Evolutionary conservation across 164 flowering plant species (phyloP), one percentile per base, ranked within the genome.

Genomic region (Stephania yunnanensis): DNA sequence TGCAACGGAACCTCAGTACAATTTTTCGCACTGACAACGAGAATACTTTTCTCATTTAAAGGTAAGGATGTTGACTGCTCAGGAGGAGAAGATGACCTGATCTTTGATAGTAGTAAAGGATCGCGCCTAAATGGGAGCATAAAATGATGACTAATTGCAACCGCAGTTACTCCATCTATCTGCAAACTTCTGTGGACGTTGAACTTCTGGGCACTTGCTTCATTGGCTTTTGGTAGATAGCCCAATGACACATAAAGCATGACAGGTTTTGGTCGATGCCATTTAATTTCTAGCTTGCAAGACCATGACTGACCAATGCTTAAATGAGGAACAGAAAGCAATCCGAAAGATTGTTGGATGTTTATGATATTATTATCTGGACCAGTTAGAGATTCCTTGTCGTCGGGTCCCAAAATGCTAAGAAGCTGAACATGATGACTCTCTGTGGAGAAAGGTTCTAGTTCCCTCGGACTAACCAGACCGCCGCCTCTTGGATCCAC

Each of bases 401-500:
- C 85, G 66, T 81, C 87, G 20, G 88, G 76, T 69, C 85, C 87
- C 71, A 83, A 83, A 76, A 94, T 76, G 50, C 94, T 87, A 44
- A 91, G 82, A 77, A 94, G 95, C 74, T 94, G 97, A 50, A 96
- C 99, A 79, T 94, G 94, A 81, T 88, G 92, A 81, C 82, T 84
- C 30, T 92, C 98, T 30, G 82, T 58, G 11, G 94, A 83, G 61
- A 78, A 83, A 5, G 96, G 81, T 73, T 93, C 98, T 4, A 81
- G 70, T 69, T 92, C 97, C 83, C 96, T 89, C 46, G 98, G 99
- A 85, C 97, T 96, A 63, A 88, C 86, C 82, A 94, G 78, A 46
- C 92, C 93, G 68, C 91, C 96, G 48, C 97, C 98, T 83, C 82
- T 88, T 22, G 89, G 87, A 83, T 96, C 99, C 71, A 96, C 97